These are phyloP conservation scores for Erythrophleum fordii DNA, from an alignment of 306 rosid genomes.

Conservation along the genomic window DNA sequence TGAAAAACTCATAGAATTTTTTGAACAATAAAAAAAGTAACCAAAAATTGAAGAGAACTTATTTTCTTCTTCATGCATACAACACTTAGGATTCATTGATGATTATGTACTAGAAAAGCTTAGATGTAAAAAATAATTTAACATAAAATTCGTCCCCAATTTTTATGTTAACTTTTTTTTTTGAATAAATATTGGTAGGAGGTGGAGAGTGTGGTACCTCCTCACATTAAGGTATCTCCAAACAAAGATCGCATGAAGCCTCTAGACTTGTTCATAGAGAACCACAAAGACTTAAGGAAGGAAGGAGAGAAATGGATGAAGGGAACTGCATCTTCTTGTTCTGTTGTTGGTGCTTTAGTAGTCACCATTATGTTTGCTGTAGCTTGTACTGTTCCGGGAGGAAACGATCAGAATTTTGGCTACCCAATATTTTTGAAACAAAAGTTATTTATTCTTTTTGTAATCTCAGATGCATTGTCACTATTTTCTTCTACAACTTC, in stretches of 20 bases:
- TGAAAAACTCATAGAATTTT: too few relatives aligned
- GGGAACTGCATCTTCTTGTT: neutral
- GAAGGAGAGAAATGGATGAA: slow-evolving; percentile 31
- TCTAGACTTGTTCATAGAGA: neutral
- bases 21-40: too few relatives aligned
- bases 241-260: neutral
- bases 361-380: neutral
- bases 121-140: too few relatives aligned
- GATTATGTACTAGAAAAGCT: too few relatives aligned
- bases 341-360: neutral
- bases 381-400: slow-evolving; percentile 6
- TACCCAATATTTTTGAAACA: neutral
- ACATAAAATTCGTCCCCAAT: too few relatives aligned
- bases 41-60: too few relatives aligned
- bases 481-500: slow-evolving; percentile 5
- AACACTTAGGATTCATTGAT: too few relatives aligned
- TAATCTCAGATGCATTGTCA: neutral
- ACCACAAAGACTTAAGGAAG: neutral
- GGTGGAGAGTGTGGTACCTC: neutral
- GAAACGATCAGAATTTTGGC: neutral
- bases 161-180: too few relatives aligned
- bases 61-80: too few relatives aligned
- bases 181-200: neutral
- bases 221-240: neutral
- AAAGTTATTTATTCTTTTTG: neutral